phyloP scores from a whole-genome alignment of 2,329 filamentous ascomycete species.

The Talaromyces sp. region DNA sequence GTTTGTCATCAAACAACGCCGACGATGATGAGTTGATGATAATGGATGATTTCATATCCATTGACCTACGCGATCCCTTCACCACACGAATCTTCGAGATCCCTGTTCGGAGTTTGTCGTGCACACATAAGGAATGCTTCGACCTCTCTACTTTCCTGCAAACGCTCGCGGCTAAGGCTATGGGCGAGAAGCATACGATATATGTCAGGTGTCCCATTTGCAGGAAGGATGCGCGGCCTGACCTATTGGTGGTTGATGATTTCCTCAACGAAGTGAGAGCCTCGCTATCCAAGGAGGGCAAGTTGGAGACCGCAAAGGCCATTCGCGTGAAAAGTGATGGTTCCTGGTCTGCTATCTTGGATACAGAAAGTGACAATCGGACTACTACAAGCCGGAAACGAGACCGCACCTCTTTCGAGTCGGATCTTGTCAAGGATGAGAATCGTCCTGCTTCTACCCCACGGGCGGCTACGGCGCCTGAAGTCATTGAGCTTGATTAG shows the following conservation, averaged over 20 bases:
- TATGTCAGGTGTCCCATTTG: constrained; percentile 73
- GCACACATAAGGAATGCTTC: constrained; percentile 82
- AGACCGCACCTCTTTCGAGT: constrained; percentile 22
- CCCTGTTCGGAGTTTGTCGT: constrained; percentile 69
- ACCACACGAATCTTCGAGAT: constrained; percentile 62
- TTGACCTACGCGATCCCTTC: constrained; percentile 68
- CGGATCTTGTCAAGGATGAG: constrained; percentile 24
- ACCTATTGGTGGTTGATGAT: constrained; percentile 67
- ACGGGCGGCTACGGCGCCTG: constrained; percentile 10
- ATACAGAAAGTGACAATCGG: constrained; percentile 26
- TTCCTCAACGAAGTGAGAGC: constrained; percentile 66
- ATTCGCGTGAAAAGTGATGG: constrained; percentile 66
- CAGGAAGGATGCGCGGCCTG: constrained; percentile 70
- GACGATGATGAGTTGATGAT: constrained; percentile 66
- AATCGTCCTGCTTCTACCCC: neutral
- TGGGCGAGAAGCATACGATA: constrained; percentile 59
- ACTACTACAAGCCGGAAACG: constrained; percentile 22
- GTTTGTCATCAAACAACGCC: constrained; percentile 41
- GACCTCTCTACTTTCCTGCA: constrained; percentile 79
- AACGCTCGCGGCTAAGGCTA: constrained; percentile 53
- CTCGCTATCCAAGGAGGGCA: constrained; percentile 51
- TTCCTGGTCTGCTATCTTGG: constrained; percentile 58
- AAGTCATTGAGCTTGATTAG: constrained; percentile 30
- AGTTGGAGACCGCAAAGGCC: constrained; percentile 54
- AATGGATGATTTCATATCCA: constrained; percentile 56